Conservation (phyloP, 148 eudicot genomes). For the Fagopyrum tataricum region DNA sequence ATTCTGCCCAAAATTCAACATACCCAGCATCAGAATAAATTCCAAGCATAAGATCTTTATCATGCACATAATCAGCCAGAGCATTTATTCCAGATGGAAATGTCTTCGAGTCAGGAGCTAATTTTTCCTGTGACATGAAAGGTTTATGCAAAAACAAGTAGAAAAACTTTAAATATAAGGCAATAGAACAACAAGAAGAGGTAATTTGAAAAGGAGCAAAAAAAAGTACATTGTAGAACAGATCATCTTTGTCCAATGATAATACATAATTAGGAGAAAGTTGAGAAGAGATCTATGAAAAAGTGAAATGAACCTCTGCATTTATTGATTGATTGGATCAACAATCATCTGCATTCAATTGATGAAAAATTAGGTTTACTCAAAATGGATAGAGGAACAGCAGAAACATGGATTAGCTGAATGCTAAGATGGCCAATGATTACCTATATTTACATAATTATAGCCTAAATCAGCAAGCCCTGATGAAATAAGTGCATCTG, state of each 20-base stretch:
- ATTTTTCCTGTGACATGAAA: conserved; percentile 44
- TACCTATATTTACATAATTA: conserved; percentile 83
- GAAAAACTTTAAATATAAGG: background rate
- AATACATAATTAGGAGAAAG: background rate
- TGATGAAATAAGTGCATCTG: conserved; percentile 83
- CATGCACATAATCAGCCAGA: conserved; percentile 91
- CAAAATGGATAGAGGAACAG: conserved; percentile 1
- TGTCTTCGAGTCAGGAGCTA: conserved; percentile 74
- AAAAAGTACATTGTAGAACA: background rate
- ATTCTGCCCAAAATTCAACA: conserved; percentile 8
- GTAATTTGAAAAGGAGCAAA: background rate
- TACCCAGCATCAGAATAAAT: conserved; percentile 99
- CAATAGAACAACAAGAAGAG: background rate
- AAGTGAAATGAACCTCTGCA: conserved; percentile 31
- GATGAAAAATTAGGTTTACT: background rate
- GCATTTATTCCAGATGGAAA: conserved; percentile 89
- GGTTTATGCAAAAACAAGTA: background rate
- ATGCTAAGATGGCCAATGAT: conserved; percentile 1
- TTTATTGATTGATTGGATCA: conserved; percentile 49
- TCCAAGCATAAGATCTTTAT: conserved; percentile 87
- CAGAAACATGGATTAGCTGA: background rate
- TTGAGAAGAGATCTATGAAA: background rate
- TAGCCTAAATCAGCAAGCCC: conserved; percentile 90
- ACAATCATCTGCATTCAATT: conserved; percentile 70
- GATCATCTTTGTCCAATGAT: background rate